Conservation (phyloP, 768 basidiomycete genomes). For the Austroboletus eburneus region DNA sequence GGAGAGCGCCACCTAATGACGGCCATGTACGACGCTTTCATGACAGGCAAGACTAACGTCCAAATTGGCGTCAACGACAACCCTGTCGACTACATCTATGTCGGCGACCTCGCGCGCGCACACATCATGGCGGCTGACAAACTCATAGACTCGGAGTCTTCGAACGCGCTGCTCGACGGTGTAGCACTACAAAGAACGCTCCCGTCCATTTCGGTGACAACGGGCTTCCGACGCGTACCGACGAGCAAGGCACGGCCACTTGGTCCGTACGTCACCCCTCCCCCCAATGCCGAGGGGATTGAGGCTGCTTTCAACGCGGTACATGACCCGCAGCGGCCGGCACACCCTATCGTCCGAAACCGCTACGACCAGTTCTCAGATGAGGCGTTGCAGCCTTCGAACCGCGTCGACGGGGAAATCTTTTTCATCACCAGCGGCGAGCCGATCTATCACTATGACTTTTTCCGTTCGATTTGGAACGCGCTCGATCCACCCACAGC, state of each 20-base stretch:
- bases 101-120: constrained; percentile 91
- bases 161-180: constrained; percentile 38
- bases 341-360: constrained; percentile 62
- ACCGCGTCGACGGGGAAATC: constrained; percentile 83
- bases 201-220: constrained; percentile 57
- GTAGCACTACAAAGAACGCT: constrained; percentile 50
- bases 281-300: constrained; percentile 53
- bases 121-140: constrained; percentile 93
- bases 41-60: constrained; percentile 80
- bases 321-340: constrained; percentile 29
- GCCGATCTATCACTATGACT: constrained; percentile 96
- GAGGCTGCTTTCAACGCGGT: constrained; percentile 53
- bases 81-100: constrained; percentile 94
- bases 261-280: constrained; percentile 70
- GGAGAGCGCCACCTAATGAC: constrained; percentile 85
- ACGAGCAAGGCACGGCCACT: constrained; percentile 80
- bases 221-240: too few species aligned
- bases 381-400: constrained; percentile 46
- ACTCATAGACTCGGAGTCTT: constrained; percentile 42
- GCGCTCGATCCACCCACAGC: constrained; percentile 48
- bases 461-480: constrained; percentile 76
- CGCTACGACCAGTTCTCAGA: constrained; percentile 80
- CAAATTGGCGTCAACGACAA: constrained; percentile 94
- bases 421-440: constrained; percentile 99
- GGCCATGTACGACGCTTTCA: constrained; percentile 76